Conservation (phyloP, 2,329 filamentous ascomycete species). For the Monilinia fructicola region DNA sequence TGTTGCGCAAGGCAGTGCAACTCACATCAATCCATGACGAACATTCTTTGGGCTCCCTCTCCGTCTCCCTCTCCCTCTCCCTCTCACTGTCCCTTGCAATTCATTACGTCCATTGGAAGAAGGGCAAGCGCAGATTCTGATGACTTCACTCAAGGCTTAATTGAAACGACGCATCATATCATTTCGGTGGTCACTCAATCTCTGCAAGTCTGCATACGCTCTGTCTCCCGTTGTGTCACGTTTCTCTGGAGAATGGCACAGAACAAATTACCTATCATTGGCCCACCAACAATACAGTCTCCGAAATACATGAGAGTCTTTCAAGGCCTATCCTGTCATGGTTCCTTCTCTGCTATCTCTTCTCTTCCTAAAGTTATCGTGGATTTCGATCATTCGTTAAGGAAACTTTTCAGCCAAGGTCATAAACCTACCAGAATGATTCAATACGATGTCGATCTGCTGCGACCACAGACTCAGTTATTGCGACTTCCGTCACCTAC, state of each 20-base stretch:
- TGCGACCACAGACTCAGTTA: slow-evolving; percentile 2
- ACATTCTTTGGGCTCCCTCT: background rate
- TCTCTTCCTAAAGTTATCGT: slow-evolving; percentile 17
- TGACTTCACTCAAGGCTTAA: slow-evolving; percentile 12
- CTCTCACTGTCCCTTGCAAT: too few species aligned
- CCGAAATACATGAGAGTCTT: slow-evolving; percentile 7
- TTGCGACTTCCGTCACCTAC: slow-evolving; percentile 9
- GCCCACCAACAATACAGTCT: slow-evolving; percentile 6
- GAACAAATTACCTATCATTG: slow-evolving; percentile 12
- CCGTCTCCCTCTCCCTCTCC: too few species aligned
- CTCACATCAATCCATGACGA: slow-evolving; percentile 10
- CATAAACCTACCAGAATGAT: slow-evolving; percentile 18
- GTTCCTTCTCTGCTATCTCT: slow-evolving; percentile 10
- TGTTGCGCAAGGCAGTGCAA: slow-evolving; percentile 19
- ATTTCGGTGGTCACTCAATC: background rate
- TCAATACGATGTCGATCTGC: slow-evolving; percentile 16
- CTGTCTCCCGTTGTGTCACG: slow-evolving; percentile 11
- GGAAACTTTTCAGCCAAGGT: slow-evolving; percentile 16
- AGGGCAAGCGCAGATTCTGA: slow-evolving; percentile 14
- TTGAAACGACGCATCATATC: slow-evolving; percentile 10
- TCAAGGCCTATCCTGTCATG: slow-evolving; percentile 18
- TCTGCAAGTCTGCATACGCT: slow-evolving; percentile 7
- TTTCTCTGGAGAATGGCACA: slow-evolving; percentile 16
- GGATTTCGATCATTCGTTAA: slow-evolving; percentile 21
- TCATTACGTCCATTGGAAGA: slow-evolving; percentile 4